Evolutionary conservation across 495 filamentous ascomycete species (phyloP), one percentile per base, ranked within the genome.

Genomic region (Lentithecium fluviatile): DNA sequence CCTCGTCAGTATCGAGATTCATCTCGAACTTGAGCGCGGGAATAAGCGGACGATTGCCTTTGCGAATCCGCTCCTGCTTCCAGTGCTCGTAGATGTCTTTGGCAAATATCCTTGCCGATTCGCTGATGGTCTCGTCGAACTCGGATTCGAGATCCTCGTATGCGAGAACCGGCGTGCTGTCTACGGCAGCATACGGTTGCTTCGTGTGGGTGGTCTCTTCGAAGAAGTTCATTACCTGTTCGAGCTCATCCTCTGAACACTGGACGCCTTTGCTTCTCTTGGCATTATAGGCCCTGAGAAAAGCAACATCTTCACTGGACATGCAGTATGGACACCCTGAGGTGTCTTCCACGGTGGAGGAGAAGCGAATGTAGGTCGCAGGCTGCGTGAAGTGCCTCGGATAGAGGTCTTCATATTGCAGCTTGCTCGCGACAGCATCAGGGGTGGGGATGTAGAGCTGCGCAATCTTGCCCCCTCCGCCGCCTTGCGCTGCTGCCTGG

Each of bases 261-360:
- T 82, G 85, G 25, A 78, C 72, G 37, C 78, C 74, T 47, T 83
- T 76, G 51, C 82, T 74, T 64, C 80, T 85, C 74, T 88, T 92
- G 58, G 84, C 75, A 75, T 97, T 98, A 72, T 93, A 85, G 52
- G 82, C 81, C 70, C 85, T 88, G 56, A 98, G 84, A 71, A 88
- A 96, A 23, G 77, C 82, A 68, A 89, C 88, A 76, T 98, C 94
- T 49, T 95, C 90, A 61, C 86, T 85, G 15, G 84, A 89, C 89
- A 97, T 91, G 74, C 93, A 88, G 83, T 98, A 97, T 60, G 86
- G 83, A 70, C 84, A 87, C 61, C 89, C 86, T 66, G 85, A 84
- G 67, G 87, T 93, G 72, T 98, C 94, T 76, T 98, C 94, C 48
- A 98, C 95, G 2, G 94, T 98, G 58, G 93, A 91, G 57, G 93